Evolutionary conservation across 164 flowering plant genomes (phyloP).

Genomic region (Piper longum): DNA sequence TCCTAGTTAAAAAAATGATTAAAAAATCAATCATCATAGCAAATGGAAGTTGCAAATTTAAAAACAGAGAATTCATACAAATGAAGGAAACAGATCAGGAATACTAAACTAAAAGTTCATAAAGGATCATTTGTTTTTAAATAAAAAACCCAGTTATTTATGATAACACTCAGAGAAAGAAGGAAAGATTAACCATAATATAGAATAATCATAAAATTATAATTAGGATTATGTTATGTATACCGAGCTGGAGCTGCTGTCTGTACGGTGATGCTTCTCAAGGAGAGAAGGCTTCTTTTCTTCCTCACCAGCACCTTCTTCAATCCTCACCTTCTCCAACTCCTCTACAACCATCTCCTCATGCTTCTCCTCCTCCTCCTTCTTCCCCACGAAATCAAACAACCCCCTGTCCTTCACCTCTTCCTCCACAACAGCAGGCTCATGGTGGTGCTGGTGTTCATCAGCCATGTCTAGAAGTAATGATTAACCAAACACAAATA

Average conservation of each 20-base stretch:
- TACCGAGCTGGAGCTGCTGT: constrained; percentile 57
- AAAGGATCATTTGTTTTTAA: background rate
- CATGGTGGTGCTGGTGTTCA: background rate
- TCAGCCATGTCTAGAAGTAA: constrained; percentile 3
- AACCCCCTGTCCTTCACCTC: constrained; percentile 41
- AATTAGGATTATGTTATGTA: constrained; percentile 8
- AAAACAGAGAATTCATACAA: no score
- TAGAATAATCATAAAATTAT: no score
- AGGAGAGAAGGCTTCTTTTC: constrained; percentile 24
- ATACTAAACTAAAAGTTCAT: background rate
- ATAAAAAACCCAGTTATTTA: background rate
- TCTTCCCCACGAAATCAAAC: constrained; percentile 56
- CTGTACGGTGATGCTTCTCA: constrained; percentile 53
- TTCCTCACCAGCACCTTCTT: constrained; percentile 16
- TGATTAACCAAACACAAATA: no score
- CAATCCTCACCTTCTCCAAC: constrained; percentile 11
- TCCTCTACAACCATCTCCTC: constrained; percentile 20
- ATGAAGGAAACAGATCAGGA: no score
- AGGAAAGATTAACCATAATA: background rate
- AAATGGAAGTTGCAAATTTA: no score
- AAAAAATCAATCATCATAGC: no score
- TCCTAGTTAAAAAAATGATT: no score
- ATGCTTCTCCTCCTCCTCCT: constrained; percentile 14
- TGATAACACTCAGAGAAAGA: background rate
- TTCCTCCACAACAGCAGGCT: constrained; percentile 13